These are phyloP conservation scores for Plasmodium yoelii DNA, from an alignment of 169 alveolate genomes.

Conservation along the genomic window DNA sequence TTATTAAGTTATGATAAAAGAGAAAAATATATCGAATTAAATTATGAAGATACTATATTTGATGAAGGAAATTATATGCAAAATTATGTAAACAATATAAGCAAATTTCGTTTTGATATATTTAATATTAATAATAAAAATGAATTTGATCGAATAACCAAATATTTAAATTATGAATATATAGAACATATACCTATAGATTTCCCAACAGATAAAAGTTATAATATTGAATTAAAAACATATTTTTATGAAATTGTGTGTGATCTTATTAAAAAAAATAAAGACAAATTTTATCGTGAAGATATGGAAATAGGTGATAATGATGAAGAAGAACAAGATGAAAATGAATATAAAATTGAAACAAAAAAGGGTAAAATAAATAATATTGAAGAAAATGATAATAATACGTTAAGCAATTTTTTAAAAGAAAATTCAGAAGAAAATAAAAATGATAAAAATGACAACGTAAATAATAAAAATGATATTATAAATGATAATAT, in stretches of 20 bases:
- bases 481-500: conserved; percentile 40
- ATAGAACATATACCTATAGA: conserved; percentile 31
- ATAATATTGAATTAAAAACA: conserved; percentile 39
- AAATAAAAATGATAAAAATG: background rate
- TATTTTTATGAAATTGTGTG: conserved; percentile 49
- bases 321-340: background rate
- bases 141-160: conserved; percentile 60
- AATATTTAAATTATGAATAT: conserved; percentile 54
- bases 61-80: conserved; percentile 72
- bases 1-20: conserved; percentile 60
- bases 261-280: conserved; percentile 10
- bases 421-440: conserved; percentile 3
- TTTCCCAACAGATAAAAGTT: conserved; percentile 29
- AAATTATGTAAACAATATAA: conserved; percentile 53
- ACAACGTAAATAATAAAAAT: conserved; percentile 1
- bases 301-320: background rate
- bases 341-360: background rate
- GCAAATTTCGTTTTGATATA: conserved; percentile 69
- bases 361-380: conserved; percentile 15
- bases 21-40: conserved; percentile 44
- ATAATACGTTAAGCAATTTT: conserved; percentile 28
- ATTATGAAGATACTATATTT: conserved; percentile 63
- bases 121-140: conserved; percentile 54
- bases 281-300: conserved; percentile 11
- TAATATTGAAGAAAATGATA: background rate